phyloP scores from a whole-genome alignment of 1,284 basidiomycete species.

The Austroboletus olivaceoglutinosus region DNA sequence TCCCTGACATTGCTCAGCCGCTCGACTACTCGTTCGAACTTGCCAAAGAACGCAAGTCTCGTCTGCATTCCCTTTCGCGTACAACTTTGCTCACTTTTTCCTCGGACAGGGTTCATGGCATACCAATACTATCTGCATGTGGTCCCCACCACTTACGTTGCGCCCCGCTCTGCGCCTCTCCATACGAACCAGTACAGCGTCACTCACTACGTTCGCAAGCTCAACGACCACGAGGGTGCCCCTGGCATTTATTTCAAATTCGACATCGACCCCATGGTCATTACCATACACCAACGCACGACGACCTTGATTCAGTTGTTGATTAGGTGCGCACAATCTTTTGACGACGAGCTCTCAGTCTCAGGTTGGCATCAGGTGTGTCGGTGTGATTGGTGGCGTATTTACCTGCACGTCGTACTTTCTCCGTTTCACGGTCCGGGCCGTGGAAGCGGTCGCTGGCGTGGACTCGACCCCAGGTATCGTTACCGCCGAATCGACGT shows the following conservation, averaged over 20 bases:
- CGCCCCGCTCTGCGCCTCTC: conserved; percentile 57
- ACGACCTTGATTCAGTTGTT: conserved; percentile 79
- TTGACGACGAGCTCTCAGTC: neutral
- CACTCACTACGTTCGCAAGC: conserved; percentile 82
- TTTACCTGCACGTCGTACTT: conserved; percentile 81
- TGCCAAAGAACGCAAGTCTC: conserved; percentile 70
- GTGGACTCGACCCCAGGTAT: conserved; percentile 54
- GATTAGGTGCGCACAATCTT: conserved; percentile 54
- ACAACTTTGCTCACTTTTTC: neutral
- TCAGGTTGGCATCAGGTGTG: conserved; percentile 42
- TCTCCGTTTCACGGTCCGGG: conserved; percentile 63
- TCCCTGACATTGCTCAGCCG: conserved; percentile 94
- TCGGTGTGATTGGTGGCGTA: conserved; percentile 78
- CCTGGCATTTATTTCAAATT: conserved; percentile 98
- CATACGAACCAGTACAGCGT: conserved; percentile 94
- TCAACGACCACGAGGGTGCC: conserved; percentile 76
- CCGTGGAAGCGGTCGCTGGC: conserved; percentile 66
- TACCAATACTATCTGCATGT: conserved; percentile 96
- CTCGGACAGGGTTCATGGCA: conserved; percentile 74
- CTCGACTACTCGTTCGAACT: conserved; percentile 89
- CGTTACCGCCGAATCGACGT: conserved; percentile 61
- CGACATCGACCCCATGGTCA: conserved; percentile 87
- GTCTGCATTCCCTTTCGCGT: neutral
- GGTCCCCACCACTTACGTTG: conserved; percentile 92
- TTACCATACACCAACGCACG: conserved; percentile 86